Percentiles rank a stretch among this genome's conserved stretches.
Evolutionary conservation across 169 alveolate species (phyloP).

Genomic region (Plasmodium vivax): DNA sequence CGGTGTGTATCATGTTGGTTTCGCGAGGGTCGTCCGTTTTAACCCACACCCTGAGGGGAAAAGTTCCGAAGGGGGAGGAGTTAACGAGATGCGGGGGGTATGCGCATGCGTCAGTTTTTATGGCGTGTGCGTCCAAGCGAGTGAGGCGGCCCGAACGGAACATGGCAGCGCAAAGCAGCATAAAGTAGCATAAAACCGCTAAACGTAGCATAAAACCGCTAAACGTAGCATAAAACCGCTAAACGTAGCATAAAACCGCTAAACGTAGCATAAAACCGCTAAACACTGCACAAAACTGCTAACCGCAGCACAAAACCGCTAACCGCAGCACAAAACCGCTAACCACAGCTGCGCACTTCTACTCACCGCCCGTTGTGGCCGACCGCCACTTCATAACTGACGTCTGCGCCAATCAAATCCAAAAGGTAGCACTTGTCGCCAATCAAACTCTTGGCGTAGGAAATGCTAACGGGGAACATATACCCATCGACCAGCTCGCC

Average conservation of each 20-base stretch:
- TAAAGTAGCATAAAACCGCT: not conserved
- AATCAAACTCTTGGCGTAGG: slow-evolving; percentile 53
- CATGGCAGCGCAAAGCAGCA: not conserved
- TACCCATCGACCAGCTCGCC: slow-evolving; percentile 82
- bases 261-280: not conserved
- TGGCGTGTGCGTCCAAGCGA: not conserved
- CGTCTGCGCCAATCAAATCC: slow-evolving; percentile 73
- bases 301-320: too few species aligned
- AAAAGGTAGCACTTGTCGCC: slow-evolving; percentile 78
- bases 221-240: not conserved
- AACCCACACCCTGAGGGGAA: slow-evolving; percentile 59
- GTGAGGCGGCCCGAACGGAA: not conserved
- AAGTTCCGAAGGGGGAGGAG: not conserved
- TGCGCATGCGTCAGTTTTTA: not conserved
- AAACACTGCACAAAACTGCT: too few species aligned
- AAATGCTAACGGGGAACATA: slow-evolving; percentile 75
- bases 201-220: not conserved
- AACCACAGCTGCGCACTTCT: too few species aligned
- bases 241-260: not conserved
- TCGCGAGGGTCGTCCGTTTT: slow-evolving; percentile 70
- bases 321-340: too few species aligned
- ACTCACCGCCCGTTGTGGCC: slow-evolving; percentile 84
- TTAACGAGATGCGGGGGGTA: not conserved
- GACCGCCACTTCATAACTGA: slow-evolving; percentile 81
- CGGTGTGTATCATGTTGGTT: slow-evolving; percentile 38